Conservation (phyloP, 1,284 basidiomycete species). For the Cerioporus squamosus region DNA sequence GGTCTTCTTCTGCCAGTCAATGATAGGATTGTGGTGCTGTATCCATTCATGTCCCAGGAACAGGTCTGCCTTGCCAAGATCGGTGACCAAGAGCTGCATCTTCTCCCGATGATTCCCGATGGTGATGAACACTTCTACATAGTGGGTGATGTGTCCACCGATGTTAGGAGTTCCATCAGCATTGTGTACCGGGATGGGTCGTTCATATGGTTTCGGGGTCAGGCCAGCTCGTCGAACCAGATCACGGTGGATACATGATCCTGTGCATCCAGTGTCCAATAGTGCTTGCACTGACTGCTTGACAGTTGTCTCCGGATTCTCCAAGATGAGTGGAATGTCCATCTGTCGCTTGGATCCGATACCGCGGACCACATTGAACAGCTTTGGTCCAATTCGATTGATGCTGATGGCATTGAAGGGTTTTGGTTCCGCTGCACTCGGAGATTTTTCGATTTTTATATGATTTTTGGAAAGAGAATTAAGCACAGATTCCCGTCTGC, state of each 20-base stretch:
- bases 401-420: slow-evolving; percentile 7
- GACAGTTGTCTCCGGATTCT: slow-evolving; percentile 4
- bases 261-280: slow-evolving; percentile 30
- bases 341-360: slow-evolving; percentile 2
- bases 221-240: slow-evolving; percentile 23
- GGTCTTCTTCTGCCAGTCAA: slow-evolving; percentile 22
- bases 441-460: slow-evolving; percentile 8
- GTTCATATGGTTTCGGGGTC: slow-evolving; percentile 8
- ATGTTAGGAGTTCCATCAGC: slow-evolving; percentile 9
- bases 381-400: background rate
- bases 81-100: background rate
- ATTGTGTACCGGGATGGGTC: slow-evolving; percentile 23
- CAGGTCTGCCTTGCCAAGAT: background rate
- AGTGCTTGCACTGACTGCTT: background rate
- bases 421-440: slow-evolving; percentile 9
- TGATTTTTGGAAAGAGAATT: slow-evolving; percentile 1
- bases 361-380: slow-evolving; percentile 9
- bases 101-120: background rate
- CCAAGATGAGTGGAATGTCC: slow-evolving; percentile 11
- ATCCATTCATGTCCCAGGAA: background rate
- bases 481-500: slow-evolving; percentile 1
- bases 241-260: slow-evolving; percentile 23
- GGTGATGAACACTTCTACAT: background rate
- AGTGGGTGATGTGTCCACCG: background rate
- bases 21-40: background rate